phyloP scores from a whole-genome alignment of 371 early-diverging fungal species.

The Apophysomyces trapeziformis region DNA sequence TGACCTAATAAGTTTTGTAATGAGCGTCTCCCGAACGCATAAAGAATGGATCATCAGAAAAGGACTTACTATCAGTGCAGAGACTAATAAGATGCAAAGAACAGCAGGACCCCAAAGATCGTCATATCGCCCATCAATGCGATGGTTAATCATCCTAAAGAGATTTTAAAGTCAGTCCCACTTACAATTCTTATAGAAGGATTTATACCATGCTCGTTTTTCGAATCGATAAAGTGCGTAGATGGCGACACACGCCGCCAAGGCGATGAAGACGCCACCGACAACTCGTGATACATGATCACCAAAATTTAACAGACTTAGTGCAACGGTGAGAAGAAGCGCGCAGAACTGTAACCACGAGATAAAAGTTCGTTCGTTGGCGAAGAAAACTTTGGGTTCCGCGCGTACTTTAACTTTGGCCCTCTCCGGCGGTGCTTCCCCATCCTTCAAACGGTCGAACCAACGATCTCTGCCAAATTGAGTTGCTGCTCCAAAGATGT shows the following conservation, averaged over 20 bases:
- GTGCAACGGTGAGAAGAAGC: constrained; percentile 72
- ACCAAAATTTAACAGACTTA: constrained; percentile 88
- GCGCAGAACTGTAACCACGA: constrained; percentile 86
- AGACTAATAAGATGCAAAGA: constrained; percentile 78
- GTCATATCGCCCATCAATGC: constrained; percentile 58
- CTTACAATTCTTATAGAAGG: constrained; percentile 25
- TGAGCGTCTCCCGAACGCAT: not conserved
- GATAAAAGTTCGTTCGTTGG: constrained; percentile 99
- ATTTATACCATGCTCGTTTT: constrained; percentile 70
- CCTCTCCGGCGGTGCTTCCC: constrained; percentile 58
- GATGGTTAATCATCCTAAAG: constrained; percentile 57
- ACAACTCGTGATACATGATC: constrained; percentile 76
- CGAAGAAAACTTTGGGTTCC: constrained; percentile 99
- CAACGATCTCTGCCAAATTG: not conserved
- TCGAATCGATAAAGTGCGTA: constrained; percentile 90
- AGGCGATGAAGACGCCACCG: constrained; percentile 76
- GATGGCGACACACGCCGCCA: constrained; percentile 61
- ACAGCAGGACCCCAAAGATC: constrained; percentile 71
- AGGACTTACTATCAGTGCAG: constrained; percentile 29
- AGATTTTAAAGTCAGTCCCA: constrained; percentile 29
- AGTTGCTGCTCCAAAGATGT: not conserved
- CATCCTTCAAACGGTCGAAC: constrained; percentile 16
- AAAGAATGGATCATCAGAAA: no score
- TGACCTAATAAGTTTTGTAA: constrained; percentile 7
- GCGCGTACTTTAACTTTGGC: constrained; percentile 67